Percentiles rank a stretch among this genome's conserved stretches.
phyloP scores from a whole-genome alignment of 345 rosid genomes.

The Gossypioides kirkii region DNA sequence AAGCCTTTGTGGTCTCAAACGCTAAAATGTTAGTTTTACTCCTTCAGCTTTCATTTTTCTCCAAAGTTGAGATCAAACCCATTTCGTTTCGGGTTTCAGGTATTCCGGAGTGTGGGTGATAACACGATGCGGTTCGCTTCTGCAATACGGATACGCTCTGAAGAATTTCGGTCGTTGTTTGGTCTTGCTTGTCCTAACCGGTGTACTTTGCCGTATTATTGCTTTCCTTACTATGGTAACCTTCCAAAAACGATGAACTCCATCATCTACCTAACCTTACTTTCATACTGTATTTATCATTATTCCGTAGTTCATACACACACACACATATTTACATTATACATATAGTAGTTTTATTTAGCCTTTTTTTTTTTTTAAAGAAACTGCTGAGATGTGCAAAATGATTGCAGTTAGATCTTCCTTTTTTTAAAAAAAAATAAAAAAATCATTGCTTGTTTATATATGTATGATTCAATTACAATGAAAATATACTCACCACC shows the following conservation, averaged over 20 bases:
- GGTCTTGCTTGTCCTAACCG: neutral
- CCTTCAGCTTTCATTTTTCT: neutral
- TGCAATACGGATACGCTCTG: conserved; percentile 58
- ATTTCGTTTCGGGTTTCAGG: conserved; percentile 31
- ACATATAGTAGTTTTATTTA: neutral
- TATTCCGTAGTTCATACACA: neutral
- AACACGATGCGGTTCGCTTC: conserved; percentile 81
- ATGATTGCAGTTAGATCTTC: no score
- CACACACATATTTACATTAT: neutral
- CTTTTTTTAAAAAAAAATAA: no score
- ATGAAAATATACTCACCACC: no score
- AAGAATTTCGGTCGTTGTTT: conserved; percentile 59
- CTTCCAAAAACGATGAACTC: conserved; percentile 49
- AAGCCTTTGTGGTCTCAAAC: conserved; percentile 91
- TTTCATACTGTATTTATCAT: neutral
- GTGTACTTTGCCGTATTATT: conserved; percentile 33
- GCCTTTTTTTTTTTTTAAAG: neutral
- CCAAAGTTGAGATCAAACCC: neutral
- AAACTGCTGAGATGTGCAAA: no score
- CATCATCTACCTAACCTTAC: neutral
- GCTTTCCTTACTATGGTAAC: conserved; percentile 66
- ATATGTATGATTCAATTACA: no score
- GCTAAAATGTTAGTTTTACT: conserved; percentile 60
- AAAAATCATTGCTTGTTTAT: neutral
- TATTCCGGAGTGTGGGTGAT: conserved; percentile 96